Conservation (phyloP, 805 yeast species). For the Candida nitratophila region DNA sequence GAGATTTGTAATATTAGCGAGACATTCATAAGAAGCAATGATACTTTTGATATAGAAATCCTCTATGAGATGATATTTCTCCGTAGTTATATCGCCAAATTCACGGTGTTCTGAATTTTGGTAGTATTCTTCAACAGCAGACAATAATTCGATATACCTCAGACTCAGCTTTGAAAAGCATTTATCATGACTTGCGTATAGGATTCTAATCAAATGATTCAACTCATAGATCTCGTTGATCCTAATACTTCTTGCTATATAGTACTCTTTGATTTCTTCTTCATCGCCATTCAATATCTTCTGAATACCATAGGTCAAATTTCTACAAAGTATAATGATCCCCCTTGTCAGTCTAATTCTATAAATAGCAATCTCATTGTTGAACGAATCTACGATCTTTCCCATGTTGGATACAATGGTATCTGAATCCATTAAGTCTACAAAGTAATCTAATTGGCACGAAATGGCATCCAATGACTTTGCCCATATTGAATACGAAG, state of each 20-base stretch:
- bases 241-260: slow-evolving; percentile 5
- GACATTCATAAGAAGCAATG: slow-evolving; percentile 10
- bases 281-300: slow-evolving; percentile 1
- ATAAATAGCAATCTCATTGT: slow-evolving; percentile 3
- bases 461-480: slow-evolving; percentile 3
- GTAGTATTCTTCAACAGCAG: background rate
- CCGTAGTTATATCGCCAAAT: background rate
- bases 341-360: slow-evolving; percentile 15
- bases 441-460: background rate
- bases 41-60: slow-evolving; percentile 4
- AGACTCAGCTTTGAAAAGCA: background rate
- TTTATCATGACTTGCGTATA: background rate
- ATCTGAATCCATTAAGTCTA: background rate
- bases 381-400: background rate
- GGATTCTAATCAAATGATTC: background rate
- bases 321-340: slow-evolving; percentile 14
- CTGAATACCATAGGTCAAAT: slow-evolving; percentile 14
- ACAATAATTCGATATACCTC: background rate
- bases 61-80: background rate
- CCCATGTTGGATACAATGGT: background rate
- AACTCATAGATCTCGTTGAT: background rate
- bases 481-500: slow-evolving; percentile 16
- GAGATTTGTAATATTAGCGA: slow-evolving; percentile 11
- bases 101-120: background rate
- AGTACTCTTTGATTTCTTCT: slow-evolving; percentile 6